Evolutionary conservation across 2,329 filamentous ascomycete genomes (phyloP).

Genomic region (Xylariaceae sp.): DNA sequence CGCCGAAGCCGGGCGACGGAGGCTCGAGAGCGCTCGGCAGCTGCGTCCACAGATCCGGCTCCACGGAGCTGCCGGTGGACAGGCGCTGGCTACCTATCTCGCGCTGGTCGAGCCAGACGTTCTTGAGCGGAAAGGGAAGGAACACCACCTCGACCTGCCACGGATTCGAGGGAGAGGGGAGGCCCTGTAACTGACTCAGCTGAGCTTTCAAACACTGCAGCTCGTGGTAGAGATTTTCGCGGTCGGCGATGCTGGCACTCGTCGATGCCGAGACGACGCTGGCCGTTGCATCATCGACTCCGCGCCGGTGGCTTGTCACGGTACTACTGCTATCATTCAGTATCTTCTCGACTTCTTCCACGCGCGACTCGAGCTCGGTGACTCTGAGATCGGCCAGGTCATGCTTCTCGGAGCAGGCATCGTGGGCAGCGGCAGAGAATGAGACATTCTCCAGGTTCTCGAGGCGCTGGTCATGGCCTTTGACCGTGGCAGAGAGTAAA

Average conservation of each 20-base stretch:
- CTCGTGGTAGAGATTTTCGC: conserved; percentile 45
- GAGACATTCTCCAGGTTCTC: conserved; percentile 65
- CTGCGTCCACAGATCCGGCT: conserved; percentile 50
- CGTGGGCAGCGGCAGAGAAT: conserved; percentile 60
- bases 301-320: conserved; percentile 31
- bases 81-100: conserved; percentile 40
- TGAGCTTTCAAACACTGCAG: conserved; percentile 46
- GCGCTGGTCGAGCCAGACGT: conserved; percentile 46
- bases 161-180: conserved; percentile 57
- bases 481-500: conserved; percentile 47
- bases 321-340: conserved; percentile 43
- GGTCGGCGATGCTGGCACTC: conserved; percentile 35
- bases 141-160: conserved; percentile 76
- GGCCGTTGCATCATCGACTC: conserved; percentile 38
- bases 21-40: conserved; percentile 45
- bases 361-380: conserved; percentile 60
- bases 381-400: conserved; percentile 63
- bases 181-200: conserved; percentile 49
- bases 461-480: conserved; percentile 58
- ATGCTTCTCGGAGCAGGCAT: conserved; percentile 63
- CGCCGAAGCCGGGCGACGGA: conserved; percentile 42
- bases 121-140: conserved; percentile 60
- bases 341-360: conserved; percentile 54
- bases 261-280: conserved; percentile 45
- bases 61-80: conserved; percentile 27